phyloP scores from a whole-genome alignment of 768 basidiomycete species.

The Phlegmacium glaucopus region DNA sequence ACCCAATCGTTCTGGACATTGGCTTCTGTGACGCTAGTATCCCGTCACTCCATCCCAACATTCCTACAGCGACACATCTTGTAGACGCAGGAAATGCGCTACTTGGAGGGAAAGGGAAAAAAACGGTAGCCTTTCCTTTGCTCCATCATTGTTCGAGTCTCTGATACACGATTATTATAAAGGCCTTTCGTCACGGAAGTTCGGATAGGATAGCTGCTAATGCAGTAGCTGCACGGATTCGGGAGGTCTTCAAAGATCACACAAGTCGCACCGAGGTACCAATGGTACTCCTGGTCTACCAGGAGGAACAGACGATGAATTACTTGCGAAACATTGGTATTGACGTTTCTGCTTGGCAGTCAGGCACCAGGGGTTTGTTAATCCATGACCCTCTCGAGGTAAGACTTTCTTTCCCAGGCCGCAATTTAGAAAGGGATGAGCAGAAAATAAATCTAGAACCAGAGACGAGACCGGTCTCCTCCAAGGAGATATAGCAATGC shows the following conservation, averaged over 20 bases:
- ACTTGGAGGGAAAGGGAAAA: constrained; percentile 12
- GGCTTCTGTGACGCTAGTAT: constrained; percentile 34
- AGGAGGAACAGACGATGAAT: constrained; percentile 35
- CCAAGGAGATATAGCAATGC: not conserved
- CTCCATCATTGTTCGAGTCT: not conserved
- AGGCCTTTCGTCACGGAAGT: constrained; percentile 29
- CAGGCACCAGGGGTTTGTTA: constrained; percentile 35
- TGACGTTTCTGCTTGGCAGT: constrained; percentile 37
- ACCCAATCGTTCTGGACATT: constrained; percentile 27
- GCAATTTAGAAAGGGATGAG: too few relatives aligned
- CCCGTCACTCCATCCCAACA: constrained; percentile 14
- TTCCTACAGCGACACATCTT: constrained; percentile 20
- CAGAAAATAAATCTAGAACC: not conserved
- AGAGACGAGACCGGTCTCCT: not conserved
- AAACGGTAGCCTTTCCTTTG: constrained; percentile 8
- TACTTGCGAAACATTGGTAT: constrained; percentile 40
- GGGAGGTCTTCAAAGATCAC: constrained; percentile 18
- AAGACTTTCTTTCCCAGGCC: too few relatives aligned
- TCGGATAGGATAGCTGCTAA: constrained; percentile 16
- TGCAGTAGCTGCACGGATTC: constrained; percentile 15
- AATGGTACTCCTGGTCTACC: constrained; percentile 44
- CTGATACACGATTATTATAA: not conserved
- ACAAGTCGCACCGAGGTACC: constrained; percentile 21
- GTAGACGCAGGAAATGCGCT: constrained; percentile 14
- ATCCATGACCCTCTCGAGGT: not conserved